A percentile compares a stretch with the other conserved stretches of the same genome.
Evolutionary conservation across 2,329 filamentous ascomycete species (phyloP).

Genomic region (Colletotrichum sp.): DNA sequence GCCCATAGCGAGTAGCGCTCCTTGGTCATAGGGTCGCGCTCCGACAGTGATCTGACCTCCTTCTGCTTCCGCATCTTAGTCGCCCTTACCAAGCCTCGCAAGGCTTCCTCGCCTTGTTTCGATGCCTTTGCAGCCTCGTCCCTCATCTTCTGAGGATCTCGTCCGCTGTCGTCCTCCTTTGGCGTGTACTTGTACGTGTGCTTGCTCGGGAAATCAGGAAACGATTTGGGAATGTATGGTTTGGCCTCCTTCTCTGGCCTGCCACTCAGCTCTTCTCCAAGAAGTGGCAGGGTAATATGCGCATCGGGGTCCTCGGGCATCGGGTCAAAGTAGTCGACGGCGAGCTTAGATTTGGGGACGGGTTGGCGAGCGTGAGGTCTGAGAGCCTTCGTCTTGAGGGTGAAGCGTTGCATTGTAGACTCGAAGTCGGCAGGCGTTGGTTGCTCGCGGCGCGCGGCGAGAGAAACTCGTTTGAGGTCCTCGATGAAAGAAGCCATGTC

Average conservation of each 20-base stretch:
- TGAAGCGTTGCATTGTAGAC: constrained; percentile 54
- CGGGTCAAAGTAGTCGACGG: constrained; percentile 42
- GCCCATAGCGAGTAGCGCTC: constrained; percentile 67
- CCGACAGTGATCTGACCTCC: constrained; percentile 62
- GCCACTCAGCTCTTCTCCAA: constrained; percentile 63
- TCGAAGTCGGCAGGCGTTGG: constrained; percentile 65
- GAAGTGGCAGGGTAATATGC: constrained; percentile 47
- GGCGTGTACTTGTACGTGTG: constrained; percentile 69
- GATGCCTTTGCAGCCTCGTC: constrained; percentile 65
- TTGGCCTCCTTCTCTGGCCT: constrained; percentile 60
- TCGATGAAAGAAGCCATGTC: constrained; percentile 55
- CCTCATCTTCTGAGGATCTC: constrained; percentile 62
- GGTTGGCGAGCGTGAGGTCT: constrained; percentile 63
- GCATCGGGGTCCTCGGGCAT: constrained; percentile 43
- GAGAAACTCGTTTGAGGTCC: constrained; percentile 51
- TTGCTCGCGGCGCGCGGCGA: constrained; percentile 55
- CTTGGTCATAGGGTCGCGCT: constrained; percentile 56
- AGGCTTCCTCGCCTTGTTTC: constrained; percentile 66
- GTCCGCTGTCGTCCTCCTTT: constrained; percentile 48
- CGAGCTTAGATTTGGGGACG: constrained; percentile 43
- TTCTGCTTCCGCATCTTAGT: constrained; percentile 70
- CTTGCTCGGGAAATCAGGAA: constrained; percentile 68
- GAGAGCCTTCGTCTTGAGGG: constrained; percentile 55
- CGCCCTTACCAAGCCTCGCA: constrained; percentile 63
- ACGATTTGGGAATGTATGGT: constrained; percentile 61